Conservation (phyloP, 1,284 basidiomycete genomes). For the Cutaneotrichosporon sp. region DNA sequence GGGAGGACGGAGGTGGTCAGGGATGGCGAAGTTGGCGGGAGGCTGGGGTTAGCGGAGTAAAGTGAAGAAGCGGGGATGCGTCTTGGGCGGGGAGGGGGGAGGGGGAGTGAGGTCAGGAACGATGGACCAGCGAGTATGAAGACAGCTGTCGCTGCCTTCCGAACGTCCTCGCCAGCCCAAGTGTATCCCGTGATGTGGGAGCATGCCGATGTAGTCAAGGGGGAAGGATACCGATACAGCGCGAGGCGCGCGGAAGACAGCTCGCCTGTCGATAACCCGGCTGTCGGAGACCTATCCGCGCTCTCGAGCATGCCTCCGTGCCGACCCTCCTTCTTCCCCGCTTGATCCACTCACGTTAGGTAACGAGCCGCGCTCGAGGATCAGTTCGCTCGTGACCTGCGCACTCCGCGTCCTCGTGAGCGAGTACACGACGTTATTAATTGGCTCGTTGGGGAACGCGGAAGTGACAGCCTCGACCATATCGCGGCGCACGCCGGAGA, state of each 20-base stretch:
- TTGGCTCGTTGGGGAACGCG: slow-evolving; percentile 50
- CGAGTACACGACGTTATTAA: slow-evolving; percentile 48
- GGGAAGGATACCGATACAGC: too few species aligned
- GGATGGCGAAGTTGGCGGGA: slow-evolving; percentile 19
- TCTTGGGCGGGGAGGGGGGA: not conserved
- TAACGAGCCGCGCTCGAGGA: slow-evolving; percentile 47
- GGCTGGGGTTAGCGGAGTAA: slow-evolving; percentile 15
- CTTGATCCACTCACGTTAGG: slow-evolving; percentile 38
- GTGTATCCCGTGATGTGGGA: too few species aligned
- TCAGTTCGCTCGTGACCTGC: slow-evolving; percentile 51
- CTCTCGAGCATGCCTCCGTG: not conserved
- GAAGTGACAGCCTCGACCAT: slow-evolving; percentile 52
- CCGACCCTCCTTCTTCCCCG: not conserved
- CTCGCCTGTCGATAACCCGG: not conserved
- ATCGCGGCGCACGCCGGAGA: slow-evolving; percentile 39
- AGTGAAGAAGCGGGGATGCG: not conserved
- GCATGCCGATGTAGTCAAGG: too few species aligned
- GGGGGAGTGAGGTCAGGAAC: not conserved
- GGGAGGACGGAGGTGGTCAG: slow-evolving; percentile 21
- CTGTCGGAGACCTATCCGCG: not conserved
- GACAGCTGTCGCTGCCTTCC: too few species aligned
- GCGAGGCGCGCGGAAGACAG: too few species aligned
- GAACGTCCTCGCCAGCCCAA: too few species aligned
- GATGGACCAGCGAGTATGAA: too few species aligned
- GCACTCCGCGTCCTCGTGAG: slow-evolving; percentile 49